phyloP scores from a whole-genome alignment of 2,329 filamentous ascomycete genomes.

The Xylaria polymorpha region DNA sequence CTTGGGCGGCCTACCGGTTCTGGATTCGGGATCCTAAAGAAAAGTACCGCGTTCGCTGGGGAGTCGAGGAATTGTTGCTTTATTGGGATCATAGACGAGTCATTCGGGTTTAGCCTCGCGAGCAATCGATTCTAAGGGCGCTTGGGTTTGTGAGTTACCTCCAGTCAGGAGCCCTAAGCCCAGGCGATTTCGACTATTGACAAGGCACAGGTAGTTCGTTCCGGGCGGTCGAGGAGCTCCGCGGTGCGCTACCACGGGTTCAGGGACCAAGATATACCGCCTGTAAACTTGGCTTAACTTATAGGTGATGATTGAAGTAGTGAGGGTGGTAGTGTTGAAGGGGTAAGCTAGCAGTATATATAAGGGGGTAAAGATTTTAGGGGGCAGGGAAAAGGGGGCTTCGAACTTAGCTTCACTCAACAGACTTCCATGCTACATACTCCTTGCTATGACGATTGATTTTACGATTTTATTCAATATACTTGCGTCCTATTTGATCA shows the following conservation, averaged over 20 bases:
- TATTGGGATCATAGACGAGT: conserved; percentile 9
- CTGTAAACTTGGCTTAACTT: conserved; percentile 32
- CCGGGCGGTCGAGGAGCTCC: conserved; percentile 32
- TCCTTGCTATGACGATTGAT: too few species aligned
- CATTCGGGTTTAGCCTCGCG: conserved; percentile 3
- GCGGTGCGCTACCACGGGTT: conserved; percentile 38
- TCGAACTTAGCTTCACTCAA: too few species aligned
- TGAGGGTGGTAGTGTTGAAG: too few species aligned
- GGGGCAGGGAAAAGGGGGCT: too few species aligned
- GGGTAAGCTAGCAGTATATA: too few species aligned
- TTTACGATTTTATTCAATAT: too few species aligned
- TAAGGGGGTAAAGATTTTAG: too few species aligned
- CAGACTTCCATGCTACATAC: too few species aligned
- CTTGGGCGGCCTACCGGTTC: conserved; percentile 7
- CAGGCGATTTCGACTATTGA: conserved; percentile 37
- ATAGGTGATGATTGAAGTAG: conserved; percentile 14
- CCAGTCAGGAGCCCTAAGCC: conserved; percentile 25
- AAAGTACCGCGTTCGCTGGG: not conserved
- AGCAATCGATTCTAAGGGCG: conserved; percentile 24
- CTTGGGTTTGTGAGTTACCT: conserved; percentile 18
- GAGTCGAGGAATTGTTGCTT: conserved; percentile 29
- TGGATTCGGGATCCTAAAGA: not conserved
- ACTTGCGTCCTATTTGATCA: too few species aligned
- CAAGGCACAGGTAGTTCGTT: conserved; percentile 37
- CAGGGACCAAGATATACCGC: conserved; percentile 20